Evolutionary conservation across 208 protist genomes (phyloP), one percentile per base, ranked within the genome.

Genomic region (Phytomonas serpens): DNA sequence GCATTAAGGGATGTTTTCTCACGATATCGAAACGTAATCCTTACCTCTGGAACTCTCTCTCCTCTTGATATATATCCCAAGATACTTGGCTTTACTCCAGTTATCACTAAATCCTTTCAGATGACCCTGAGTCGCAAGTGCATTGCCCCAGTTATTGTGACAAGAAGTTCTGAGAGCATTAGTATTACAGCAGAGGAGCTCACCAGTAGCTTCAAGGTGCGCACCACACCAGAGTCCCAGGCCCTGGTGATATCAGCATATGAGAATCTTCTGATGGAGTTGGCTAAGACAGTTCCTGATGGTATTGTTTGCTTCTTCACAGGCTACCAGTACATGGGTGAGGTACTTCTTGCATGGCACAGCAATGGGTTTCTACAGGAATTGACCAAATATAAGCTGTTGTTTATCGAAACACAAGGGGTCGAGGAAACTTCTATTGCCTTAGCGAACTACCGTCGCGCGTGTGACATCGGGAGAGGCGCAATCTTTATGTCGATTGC

Each of bases 41-140:
- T 99, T 52, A 99, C 98, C 11, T 98, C 92, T n/a, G 97, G 98
- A 66, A 99, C 98, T 19, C 79, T 98, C 23, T 99, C 97, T 0
- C 99, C 99, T 40, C 80, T 99, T n/a, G 97, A 99, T 68, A 99
- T 99, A 73, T 99, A 99, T 83, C 95, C 98, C 0, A 99, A 98
- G 72, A 97, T 99, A 29, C 80, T 99, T 16, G 93, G 98, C 36
- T 99, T 99, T 80, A 77, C 80, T 64, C 97, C 99, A 1, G 75
- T 90, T 5, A 81, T 98, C 13, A 87, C 86, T 19, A 93, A 98
- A 73, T 93, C 87, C 0, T 97, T 99, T 75, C 75, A 88, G 42
- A 99, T 99, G 96, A 98, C 95, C 29, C 75, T 99, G 10, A 91
- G 89, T 74, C 88, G 98, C 63, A 91, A 98, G 68, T 99, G 92